These are phyloP conservation scores for Aegle marmelos DNA, from an alignment of 345 rosid genomes.

Conservation along the genomic window DNA sequence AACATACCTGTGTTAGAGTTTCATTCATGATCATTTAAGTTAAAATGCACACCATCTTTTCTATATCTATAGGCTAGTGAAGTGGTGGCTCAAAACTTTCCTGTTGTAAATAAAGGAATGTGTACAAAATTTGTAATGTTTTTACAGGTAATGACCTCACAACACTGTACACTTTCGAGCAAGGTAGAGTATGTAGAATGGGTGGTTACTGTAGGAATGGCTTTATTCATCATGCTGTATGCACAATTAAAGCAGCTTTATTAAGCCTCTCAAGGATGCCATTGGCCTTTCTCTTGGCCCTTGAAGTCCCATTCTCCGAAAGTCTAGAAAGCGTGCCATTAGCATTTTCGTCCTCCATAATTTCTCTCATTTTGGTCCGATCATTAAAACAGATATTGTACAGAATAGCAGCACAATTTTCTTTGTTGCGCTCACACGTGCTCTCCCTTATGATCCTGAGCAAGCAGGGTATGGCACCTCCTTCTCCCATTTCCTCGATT, in stretches of 20 bases:
- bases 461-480: conserved; percentile 41
- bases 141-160: conserved; percentile 16
- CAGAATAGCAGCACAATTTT: conserved; percentile 49
- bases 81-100: conserved; percentile 19
- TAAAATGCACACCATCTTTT: neutral
- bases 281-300: conserved; percentile 57
- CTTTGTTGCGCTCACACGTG: conserved; percentile 28
- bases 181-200: conserved; percentile 9
- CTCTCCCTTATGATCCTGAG: conserved; percentile 42
- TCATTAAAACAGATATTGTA: conserved; percentile 35
- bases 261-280: conserved; percentile 36
- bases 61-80: conserved; percentile 5
- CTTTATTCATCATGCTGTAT: conserved; percentile 11
- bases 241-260: conserved; percentile 19
- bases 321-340: conserved; percentile 41
- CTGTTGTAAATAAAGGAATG: neutral
- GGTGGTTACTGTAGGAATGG: neutral
- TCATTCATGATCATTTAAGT: neutral
- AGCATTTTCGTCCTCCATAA: conserved; percentile 36
- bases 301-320: conserved; percentile 34
- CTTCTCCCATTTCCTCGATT: conserved; percentile 35
- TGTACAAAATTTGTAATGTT: neutral
- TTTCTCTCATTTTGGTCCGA: conserved; percentile 12
- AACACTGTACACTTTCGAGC: neutral
- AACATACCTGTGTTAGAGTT: neutral